Evolutionary conservation across 805 yeast genomes (phyloP), one percentile per base, ranked within the genome.

Genomic region (Starmerella potacharoeniae): DNA sequence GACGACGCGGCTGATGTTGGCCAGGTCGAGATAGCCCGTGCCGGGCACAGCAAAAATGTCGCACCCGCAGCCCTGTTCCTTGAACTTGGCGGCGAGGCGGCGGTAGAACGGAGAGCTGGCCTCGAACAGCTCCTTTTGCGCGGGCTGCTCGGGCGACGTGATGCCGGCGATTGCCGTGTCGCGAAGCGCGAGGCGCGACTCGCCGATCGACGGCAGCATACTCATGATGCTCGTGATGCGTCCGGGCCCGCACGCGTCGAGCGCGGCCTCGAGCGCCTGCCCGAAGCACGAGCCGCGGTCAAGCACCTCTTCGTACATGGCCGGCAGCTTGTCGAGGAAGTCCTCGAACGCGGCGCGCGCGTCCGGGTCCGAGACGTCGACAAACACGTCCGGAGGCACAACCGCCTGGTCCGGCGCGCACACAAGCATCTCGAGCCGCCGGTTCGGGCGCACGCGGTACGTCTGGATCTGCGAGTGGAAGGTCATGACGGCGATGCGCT

Each of bases 171-270:
- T 49, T 14, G 59, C 53, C 8, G 52, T 36, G 47, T 68, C 73
- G 8, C 74, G 62, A 46, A 64, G 57, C 10, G 58, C 60, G 4
- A 72, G 73, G 9, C 77, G 73, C 4, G 96, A 96, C 0, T 88
- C 83, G 0, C 95, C 96, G 76, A 81, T 76, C 0, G 86, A 77
- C 6, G 98, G 96, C 41, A 88, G 68, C 1, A 82, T 71, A 2
- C 86, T 76, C 43, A 90, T 69, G 4, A 85, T 68, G 0, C 86
- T 77, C 28, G 84, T 77, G 36, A 91, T 81, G 62, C 90, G 86
- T 57, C 97, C 98, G 6, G 51, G 51, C 28, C 51, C 51, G 31
- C 43, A 36, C 5, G 51, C 51, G 4, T 35, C 36, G 11, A 48
- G 22, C 5, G 51, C 91, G 2, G 83, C 80, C 54, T 81, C 74